Percentiles rank a stretch among this genome's conserved stretches.
Conservation (phyloP, 768 basidiomycete genomes). For the Suillus sp. region DNA sequence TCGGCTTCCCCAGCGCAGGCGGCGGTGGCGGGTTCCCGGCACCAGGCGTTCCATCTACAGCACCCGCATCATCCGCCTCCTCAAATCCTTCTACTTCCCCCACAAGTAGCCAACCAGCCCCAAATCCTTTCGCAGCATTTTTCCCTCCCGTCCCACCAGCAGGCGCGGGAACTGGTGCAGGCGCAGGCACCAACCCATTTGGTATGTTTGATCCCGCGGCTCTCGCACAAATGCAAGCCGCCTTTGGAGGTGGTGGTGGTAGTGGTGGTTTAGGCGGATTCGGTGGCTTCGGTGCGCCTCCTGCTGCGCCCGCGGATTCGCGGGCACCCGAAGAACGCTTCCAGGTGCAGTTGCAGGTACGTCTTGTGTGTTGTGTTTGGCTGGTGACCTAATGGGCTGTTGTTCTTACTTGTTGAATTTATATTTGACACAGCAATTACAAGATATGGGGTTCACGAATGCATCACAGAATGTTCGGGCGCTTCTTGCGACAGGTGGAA, state of each 20-base stretch:
- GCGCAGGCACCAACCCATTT: slow-evolving; percentile 24
- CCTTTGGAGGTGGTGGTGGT: slow-evolving; percentile 33
- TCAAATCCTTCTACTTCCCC: slow-evolving; percentile 25
- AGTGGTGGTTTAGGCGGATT: slow-evolving; percentile 32
- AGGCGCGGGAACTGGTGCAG: slow-evolving; percentile 28
- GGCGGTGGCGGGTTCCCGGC: slow-evolving; percentile 53
- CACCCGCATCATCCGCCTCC: slow-evolving; percentile 30
- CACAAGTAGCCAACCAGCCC: slow-evolving; percentile 11
- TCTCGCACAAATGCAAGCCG: slow-evolving; percentile 43
- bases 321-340: slow-evolving; percentile 90
- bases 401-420: slow-evolving; percentile 1
- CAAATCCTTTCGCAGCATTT: slow-evolving; percentile 21
- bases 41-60: slow-evolving; percentile 53
- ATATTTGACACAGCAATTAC: slow-evolving; percentile 66
- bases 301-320: slow-evolving; percentile 56
- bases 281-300: slow-evolving; percentile 27
- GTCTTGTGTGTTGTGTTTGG: slow-evolving; percentile 21
- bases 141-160: slow-evolving; percentile 25
- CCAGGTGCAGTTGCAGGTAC: slow-evolving; percentile 80
- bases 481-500: slow-evolving; percentile 88
- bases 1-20: slow-evolving; percentile 20
- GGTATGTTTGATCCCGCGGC: slow-evolving; percentile 45
- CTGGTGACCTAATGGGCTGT: slow-evolving; percentile 8
- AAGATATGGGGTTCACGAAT: slow-evolving; percentile 94
- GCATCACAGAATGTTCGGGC: slow-evolving; percentile 90